Base-by-base conservation (phyloP, 805 yeast species). In the Candida taoyuanica region DNA sequence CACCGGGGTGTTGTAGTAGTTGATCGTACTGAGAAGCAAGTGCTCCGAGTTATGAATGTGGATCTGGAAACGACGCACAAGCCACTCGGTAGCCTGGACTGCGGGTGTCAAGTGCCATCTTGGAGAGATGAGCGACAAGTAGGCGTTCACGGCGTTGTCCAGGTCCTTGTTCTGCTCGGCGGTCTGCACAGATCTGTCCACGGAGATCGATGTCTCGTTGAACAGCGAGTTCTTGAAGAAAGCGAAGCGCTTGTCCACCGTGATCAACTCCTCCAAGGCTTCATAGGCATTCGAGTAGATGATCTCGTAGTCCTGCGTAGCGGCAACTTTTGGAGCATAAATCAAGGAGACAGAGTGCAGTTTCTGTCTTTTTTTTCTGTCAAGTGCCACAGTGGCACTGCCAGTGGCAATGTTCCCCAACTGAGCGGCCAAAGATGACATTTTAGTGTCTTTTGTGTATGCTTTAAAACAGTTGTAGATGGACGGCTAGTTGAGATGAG, bases 301-400 rank as follows among this genome's bases (percentile, higher is more conserved):
- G 31, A 81, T 70, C 50, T 88, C 96, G 54, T 76, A 89, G 59
- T 93, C 98, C 65, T 93, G 98, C 25, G 89, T 75, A n/a, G 94
- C 85, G 14, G 98, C 98, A 44, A 78, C 79, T 52, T 81, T 78
- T 8, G 96, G 72, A 30, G 86, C 94, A 59, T 82, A 89, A 19
- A 93, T 73, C 47, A 93, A 74, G 33, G 98, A 93, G 28, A 86
- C 81, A 27, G 95, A 78, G 57, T 93, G 98, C 41, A 88, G 66
- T 60, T 83, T 85, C 46, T 88, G 85, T 60, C 97, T 73, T 51
- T 76, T 72, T 62, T 88, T 88, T 60, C 97, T 76, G 58, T 91
- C 97, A 46, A 84, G 68, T 3, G 88, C 87, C 37, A 85, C 76
- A 25, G 91, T 76, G 33, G 82, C 77, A 36, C 76, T 77, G 43